Evolutionary conservation across 1,284 basidiomycete genomes (phyloP), one percentile per base, ranked within the genome.

Genomic region (Schizophyllum commune): DNA sequence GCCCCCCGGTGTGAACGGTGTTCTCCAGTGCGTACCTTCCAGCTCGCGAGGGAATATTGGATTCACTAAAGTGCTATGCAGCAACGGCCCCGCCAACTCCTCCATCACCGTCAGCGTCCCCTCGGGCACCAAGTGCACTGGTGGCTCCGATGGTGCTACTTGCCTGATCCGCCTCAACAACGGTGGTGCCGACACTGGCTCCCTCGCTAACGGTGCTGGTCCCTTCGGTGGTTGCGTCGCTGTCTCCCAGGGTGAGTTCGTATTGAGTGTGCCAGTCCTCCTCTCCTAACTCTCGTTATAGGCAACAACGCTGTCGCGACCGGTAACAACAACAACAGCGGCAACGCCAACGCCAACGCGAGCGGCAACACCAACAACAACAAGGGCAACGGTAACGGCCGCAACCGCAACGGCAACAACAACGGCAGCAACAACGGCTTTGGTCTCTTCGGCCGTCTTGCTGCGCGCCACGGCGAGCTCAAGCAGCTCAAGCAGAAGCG

Each of bases 161-260:
- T 68, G 67, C 57, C 59, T 68, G 19, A 58, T 68, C 58, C 67
- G 67, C 33, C 61, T 68, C 52, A 68, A 65, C 63, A 68, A 66
- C 60, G 67, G 67, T 22, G 67, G 67, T 6, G 58, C 64, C 20
- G 52, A 60, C 51, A 62, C 62, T 7, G 61, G 59, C 8, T 66
- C 65, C 32, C 62, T 68, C 19, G 65, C 67, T 3, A 66, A 68
- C 39, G 67, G 67, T 33, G 65, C 67, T 54, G 67, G 67, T 17
- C 67, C 67, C n/a, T 68, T 68, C 58, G 67, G 67, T 9, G 67
- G 67, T 22, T 68, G 67, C 33, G 63, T 62, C 34, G 65, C 67
- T 21, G 63, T 68, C 9, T 64, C 63, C 13, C 63, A 64, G 22
- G 33, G 63, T 64, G 62, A 20, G 59, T 53, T 19, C 27, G 53